Evolutionary conservation across 352 stramenopile genomes (phyloP).

Genomic region (Thalassiosira pacifica): DNA sequence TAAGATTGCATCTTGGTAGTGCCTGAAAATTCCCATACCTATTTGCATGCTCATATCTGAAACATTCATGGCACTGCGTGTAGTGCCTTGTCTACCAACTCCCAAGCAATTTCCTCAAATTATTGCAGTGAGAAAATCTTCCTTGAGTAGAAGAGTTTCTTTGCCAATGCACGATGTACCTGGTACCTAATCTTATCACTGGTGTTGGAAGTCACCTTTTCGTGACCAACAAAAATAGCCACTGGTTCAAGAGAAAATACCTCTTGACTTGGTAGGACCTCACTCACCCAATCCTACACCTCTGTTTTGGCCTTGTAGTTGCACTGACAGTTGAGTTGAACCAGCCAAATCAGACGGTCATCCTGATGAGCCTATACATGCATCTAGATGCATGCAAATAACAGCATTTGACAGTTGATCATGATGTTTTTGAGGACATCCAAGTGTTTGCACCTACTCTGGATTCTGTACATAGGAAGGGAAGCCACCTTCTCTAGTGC

Average conservation of each 20-base stretch:
- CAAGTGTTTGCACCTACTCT: conserved; percentile 4
- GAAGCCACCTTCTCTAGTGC: neutral
- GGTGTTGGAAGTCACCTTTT: conserved; percentile 1
- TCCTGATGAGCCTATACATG: too few relatives aligned
- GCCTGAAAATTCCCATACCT: too few relatives aligned
- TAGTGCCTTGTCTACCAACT: neutral
- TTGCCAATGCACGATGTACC: neutral
- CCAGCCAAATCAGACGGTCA: too few relatives aligned
- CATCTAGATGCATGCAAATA: too few relatives aligned
- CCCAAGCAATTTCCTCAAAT: neutral
- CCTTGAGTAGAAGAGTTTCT: neutral
- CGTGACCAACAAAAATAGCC: neutral
- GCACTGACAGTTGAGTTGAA: too few relatives aligned
- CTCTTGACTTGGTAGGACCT: too few relatives aligned
- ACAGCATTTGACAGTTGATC: too few relatives aligned
- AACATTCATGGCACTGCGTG: neutral
- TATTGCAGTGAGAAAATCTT: neutral
- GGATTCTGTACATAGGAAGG: neutral
- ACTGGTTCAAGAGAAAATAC: conserved; percentile 19
- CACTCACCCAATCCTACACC: too few relatives aligned
- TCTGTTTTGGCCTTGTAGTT: too few relatives aligned
- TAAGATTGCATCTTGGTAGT: too few relatives aligned
- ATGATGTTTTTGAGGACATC: conserved; percentile 31
- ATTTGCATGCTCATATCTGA: conserved; percentile 1
- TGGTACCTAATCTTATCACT: neutral